phyloP scores from a whole-genome alignment of 2,329 filamentous ascomycete genomes.

The Trichoderma oligosporum region DNA sequence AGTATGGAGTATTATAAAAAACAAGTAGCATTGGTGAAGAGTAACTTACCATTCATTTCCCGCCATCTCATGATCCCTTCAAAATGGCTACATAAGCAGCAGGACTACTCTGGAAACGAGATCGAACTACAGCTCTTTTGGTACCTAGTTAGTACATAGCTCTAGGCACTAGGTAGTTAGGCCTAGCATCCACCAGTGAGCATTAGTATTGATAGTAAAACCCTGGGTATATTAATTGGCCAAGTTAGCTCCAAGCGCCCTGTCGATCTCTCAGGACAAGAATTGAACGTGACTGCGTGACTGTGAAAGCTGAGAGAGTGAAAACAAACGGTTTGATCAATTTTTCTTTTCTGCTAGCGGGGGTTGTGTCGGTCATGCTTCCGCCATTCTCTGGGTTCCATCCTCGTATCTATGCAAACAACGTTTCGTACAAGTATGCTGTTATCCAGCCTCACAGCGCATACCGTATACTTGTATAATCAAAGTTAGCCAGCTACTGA shows the following conservation, averaged over 20 bases:
- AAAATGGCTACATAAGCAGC: too few species aligned
- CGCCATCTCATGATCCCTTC: too few species aligned
- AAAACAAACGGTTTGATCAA: not conserved
- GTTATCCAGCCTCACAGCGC: too few species aligned
- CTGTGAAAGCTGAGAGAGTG: not conserved
- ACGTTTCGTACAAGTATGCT: too few species aligned
- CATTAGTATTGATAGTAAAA: not conserved
- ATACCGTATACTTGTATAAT: too few species aligned
- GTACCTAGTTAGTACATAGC: not conserved
- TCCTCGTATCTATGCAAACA: slow-evolving; percentile 1
- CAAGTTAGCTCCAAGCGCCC: slow-evolving; percentile 2
- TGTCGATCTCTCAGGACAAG: slow-evolving; percentile 11
- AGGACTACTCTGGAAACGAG: not conserved
- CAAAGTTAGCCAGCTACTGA: too few species aligned
- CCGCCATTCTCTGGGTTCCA: not conserved
- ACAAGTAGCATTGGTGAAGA: too few species aligned
- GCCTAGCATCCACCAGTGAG: not conserved
- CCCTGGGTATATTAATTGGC: slow-evolving; percentile 4
- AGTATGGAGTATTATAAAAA: too few species aligned
- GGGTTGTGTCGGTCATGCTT: too few species aligned
- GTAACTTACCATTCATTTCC: too few species aligned
- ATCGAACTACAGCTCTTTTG: slow-evolving; percentile 2
- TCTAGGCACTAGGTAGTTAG: too few species aligned
- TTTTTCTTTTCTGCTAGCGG: not conserved
- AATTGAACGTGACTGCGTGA: not conserved